A percentile compares a stretch with the other conserved stretches of the same genome.
phyloP scores from a whole-genome alignment of 805 yeast genomes.

The Yamadazyma laniorum region DNA sequence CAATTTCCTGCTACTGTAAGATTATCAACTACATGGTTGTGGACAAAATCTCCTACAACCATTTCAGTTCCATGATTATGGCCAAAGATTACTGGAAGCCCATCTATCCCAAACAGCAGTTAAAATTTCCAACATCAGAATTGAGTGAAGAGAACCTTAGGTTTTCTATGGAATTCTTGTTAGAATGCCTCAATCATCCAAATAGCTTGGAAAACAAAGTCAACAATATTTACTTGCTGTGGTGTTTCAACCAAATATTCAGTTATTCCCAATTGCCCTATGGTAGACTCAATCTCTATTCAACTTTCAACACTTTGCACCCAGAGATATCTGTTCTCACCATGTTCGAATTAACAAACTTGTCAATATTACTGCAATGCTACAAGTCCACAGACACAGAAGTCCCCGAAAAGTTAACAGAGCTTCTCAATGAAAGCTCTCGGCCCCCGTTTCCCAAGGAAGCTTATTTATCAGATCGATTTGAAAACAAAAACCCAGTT shows the following conservation, averaged over 20 bases:
- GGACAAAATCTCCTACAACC: slow-evolving; percentile 3
- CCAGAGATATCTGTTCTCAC: slow-evolving; percentile 22
- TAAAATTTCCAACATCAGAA: slow-evolving; percentile 4
- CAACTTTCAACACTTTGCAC: slow-evolving; percentile 18
- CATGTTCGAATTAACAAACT: slow-evolving; percentile 15
- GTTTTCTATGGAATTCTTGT: slow-evolving; percentile 17
- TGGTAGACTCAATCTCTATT: slow-evolving; percentile 17
- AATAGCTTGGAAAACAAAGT: slow-evolving; percentile 11
- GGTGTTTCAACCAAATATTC: slow-evolving; percentile 12
- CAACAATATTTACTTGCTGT: slow-evolving; percentile 9
- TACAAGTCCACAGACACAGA: slow-evolving; percentile 6
- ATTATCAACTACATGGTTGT: slow-evolving; percentile 1
- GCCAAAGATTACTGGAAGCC: neutral
- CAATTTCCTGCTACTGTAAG: slow-evolving; percentile 1
- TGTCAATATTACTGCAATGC: slow-evolving; percentile 11
- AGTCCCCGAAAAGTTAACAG: neutral
- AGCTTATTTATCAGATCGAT: slow-evolving; percentile 4
- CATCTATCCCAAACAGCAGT: neutral
- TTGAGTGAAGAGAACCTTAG: slow-evolving; percentile 11
- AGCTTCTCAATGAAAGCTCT: neutral
- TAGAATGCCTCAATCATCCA: slow-evolving; percentile 25
- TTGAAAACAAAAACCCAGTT: slow-evolving; percentile 1
- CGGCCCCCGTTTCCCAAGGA: slow-evolving; percentile 15
- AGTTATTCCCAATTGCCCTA: slow-evolving; percentile 13
- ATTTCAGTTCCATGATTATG: slow-evolving; percentile 1